A percentile compares a stretch with the other conserved stretches of the same genome.
These are phyloP conservation scores for Vaccinium macrocarpon DNA, from an alignment of 148 eudicot genomes.

Conservation along the genomic window DNA sequence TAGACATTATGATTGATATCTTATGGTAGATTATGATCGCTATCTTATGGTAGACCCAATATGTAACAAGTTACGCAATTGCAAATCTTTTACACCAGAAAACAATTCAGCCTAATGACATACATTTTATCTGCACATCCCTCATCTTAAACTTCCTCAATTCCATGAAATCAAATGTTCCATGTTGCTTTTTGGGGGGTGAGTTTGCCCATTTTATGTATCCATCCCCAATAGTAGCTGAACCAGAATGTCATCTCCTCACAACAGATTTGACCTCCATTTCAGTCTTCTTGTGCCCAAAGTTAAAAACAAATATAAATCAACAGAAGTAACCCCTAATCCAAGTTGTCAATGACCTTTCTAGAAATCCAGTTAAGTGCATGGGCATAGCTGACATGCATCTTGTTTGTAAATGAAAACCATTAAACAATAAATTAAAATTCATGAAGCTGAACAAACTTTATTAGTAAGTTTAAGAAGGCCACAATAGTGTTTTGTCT, in stretches of 20 bases:
- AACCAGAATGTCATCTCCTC: background rate
- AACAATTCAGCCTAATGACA: background rate
- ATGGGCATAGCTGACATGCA: constrained; percentile 87
- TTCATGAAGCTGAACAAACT: too few relatives aligned
- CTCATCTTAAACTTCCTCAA: background rate
- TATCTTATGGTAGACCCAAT: background rate
- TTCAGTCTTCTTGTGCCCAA: background rate
- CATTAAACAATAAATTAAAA: too few relatives aligned
- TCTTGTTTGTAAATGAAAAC: constrained; percentile 29
- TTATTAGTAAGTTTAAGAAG: too few relatives aligned
- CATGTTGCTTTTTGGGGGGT: background rate
- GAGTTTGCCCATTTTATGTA: background rate
- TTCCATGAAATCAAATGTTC: background rate
- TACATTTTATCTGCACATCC: background rate
- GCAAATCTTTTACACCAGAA: background rate
- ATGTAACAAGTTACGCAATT: background rate
- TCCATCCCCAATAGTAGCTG: background rate
- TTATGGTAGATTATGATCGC: background rate
- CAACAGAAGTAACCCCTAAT: background rate
- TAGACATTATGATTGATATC: background rate
- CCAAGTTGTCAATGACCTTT: constrained; percentile 56
- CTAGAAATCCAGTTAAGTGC: constrained; percentile 99
- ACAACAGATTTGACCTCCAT: constrained; percentile 3
- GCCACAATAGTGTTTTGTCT: too few relatives aligned
- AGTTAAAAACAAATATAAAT: background rate